phyloP scores from a whole-genome alignment of 2,329 filamentous ascomycete genomes.

The Lomentospora prolificans region DNA sequence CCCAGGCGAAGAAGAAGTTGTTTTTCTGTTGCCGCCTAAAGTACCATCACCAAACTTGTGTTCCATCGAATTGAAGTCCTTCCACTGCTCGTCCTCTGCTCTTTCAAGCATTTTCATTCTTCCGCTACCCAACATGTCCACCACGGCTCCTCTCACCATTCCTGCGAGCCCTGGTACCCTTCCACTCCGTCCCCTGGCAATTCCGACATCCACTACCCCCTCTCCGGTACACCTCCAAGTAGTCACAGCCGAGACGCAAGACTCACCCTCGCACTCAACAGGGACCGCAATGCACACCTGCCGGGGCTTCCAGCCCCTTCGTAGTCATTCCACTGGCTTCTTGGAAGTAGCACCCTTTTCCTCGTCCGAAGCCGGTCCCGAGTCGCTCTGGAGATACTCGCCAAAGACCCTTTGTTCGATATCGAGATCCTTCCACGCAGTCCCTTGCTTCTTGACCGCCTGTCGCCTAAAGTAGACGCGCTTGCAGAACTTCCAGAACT shows the following conservation, averaged over 20 bases:
- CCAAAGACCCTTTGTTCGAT: conserved; percentile 30
- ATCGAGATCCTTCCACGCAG: conserved; percentile 26
- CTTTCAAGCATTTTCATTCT: too few relatives aligned
- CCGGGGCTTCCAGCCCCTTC: conserved; percentile 14
- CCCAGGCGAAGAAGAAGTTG: background rate
- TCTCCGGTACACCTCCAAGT: background rate
- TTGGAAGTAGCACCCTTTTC: conserved; percentile 6
- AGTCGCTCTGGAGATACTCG: conserved; percentile 20
- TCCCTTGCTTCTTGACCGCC: conserved; percentile 15
- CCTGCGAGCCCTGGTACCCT: background rate
- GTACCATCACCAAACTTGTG: background rate
- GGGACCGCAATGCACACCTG: background rate
- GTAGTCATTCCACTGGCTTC: conserved; percentile 13
- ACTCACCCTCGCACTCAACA: background rate
- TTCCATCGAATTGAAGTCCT: background rate
- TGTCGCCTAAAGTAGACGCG: conserved; percentile 28
- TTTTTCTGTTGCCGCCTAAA: background rate
- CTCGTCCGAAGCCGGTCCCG: conserved; percentile 1
- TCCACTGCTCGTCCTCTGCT: background rate
- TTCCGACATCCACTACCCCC: background rate
- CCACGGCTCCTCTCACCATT: background rate
- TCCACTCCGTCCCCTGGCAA: background rate
- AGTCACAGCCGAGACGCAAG: background rate
- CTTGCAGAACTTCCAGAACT: conserved; percentile 51
- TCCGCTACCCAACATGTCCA: background rate